Base-by-base conservation (phyloP, 768 basidiomycete species). In the Leccinum imitatum region DNA sequence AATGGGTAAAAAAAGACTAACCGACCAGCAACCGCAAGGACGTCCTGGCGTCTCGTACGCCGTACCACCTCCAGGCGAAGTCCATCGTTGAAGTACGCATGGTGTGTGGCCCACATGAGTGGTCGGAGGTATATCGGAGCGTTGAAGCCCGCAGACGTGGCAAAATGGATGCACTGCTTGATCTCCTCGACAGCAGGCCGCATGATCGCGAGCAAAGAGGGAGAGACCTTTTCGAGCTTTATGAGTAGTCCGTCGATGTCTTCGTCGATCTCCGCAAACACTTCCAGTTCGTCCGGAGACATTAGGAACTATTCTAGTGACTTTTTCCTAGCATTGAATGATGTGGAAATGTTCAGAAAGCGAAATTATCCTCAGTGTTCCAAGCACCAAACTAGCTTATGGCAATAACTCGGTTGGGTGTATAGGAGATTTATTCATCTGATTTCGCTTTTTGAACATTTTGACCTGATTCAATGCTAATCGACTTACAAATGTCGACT, bases 21-120 rank as follows among this genome's bases (percentile, higher is more conserved):
- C 91, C 91, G 81, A 65, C 92, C 92, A 56, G 90, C 92, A n/a
- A 83, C 84, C 31, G 91, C 92, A 19, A 94, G 80, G 8, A 91
- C 79, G 58, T 93, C 91, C 2, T 77, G 74, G 19, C 80, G 81
- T 68, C 87, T 91, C 63, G 78, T 84, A 54, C 82, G 83, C 59
- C 84, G 79, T 11, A 87, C 85, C 1, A 93, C 84, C 65, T 93
- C 91, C 53, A 95, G 79, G 50, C 91, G 78, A 33, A 93, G 77
- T 0, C 93, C 93, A 52, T 87, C 83, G 39, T 84, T 84, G 77
- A 91, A 91, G 65, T 87, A 79, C 1, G 77, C 70, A 61, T 83
- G 83, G 61, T 88, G 87, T 57, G 76, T 80, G 13, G 84, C 84
- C 25, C 91, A 77, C 86, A 92, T 89, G 27, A 93, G 75, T 3